Percentiles rank a stretch among this genome's conserved stretches.
Conservation (phyloP, 768 basidiomycete species). For the Scleroderma bovista region DNA sequence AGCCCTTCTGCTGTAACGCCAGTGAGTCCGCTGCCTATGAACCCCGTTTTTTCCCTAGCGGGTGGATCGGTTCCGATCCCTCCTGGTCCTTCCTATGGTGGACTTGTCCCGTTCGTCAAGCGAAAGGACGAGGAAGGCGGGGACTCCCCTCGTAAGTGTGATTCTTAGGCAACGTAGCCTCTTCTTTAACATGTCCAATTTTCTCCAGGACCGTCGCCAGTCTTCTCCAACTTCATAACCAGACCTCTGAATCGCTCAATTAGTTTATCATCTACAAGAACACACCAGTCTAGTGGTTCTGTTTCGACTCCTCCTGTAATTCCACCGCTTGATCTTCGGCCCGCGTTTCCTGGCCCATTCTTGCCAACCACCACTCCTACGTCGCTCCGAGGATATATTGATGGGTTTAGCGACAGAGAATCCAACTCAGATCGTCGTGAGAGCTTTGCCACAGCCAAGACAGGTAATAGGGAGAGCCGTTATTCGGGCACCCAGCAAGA, state of each 20-base stretch:
- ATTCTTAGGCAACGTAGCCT: background rate
- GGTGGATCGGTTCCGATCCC: conserved; percentile 24
- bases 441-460: conserved; percentile 49
- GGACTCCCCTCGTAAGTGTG: conserved; percentile 38
- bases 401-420: conserved; percentile 31
- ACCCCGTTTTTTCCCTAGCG: conserved; percentile 21
- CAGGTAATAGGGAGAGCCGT: conserved; percentile 23
- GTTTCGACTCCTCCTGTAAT: conserved; percentile 42
- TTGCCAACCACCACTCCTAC: conserved; percentile 21
- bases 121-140: conserved; percentile 24
- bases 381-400: conserved; percentile 18
- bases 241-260: conserved; percentile 62
- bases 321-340: conserved; percentile 54
- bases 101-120: conserved; percentile 18
- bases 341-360: conserved; percentile 42
- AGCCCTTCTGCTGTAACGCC: conserved; percentile 24
- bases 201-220: conserved; percentile 42
- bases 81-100: conserved; percentile 20
- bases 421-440: conserved; percentile 47
- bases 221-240: conserved; percentile 52
- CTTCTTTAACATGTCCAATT: background rate
- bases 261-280: conserved; percentile 59
- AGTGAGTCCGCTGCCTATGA: conserved; percentile 16
- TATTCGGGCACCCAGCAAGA: conserved; percentile 24
- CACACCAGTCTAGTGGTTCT: conserved; percentile 43